Evolutionary conservation across 306 rosid species (phyloP), one percentile per base, ranked within the genome.

Genomic region (Neltuma alba): DNA sequence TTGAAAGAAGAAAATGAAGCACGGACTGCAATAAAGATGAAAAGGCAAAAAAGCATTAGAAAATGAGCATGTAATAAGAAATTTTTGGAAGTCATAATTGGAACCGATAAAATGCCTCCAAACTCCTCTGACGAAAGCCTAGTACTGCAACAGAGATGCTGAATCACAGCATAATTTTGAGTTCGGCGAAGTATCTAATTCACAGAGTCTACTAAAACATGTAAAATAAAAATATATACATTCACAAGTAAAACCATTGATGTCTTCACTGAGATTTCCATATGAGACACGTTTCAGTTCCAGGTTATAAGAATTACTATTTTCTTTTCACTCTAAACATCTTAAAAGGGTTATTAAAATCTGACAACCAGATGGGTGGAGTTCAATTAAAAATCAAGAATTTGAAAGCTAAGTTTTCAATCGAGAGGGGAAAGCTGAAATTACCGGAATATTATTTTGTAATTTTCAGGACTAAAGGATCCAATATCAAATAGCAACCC

Each of bases 1-100:
- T 16, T 13, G 61, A 54, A 31, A 76, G 54, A 45, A 27, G 23
- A 52, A 55, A 72, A 79, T 14, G 61, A 72, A 65, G 28, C 31
- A 60, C 15, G 18, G 47, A 69, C 30, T 28, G 42, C 74, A 41
- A 23, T 15, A n/a, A 38, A 15, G 47, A 58, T 27, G 3, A 58
- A 27, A 28, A 27, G 13, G 34, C 33, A 58, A 58, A 12, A 44
- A 27, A 2, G 36, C 25, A 21, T 15, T 37, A 38, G 13, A 67
- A 9, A 38, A 54, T n/a, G 41, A n/a, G 21, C 65, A 50, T 5
- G 37, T 12, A n/a, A 31, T 36, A 31, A 44, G 47, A 8, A 34
- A 34, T 37, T n/a, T 33, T 10, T 10, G 11, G 3, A 73, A 52
- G 12, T 34, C 21, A 54, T 18, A n/a, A 33, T 5, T 54, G 6